phyloP scores from a whole-genome alignment of 805 yeast species.

The Metschnikowia rubicola region DNA sequence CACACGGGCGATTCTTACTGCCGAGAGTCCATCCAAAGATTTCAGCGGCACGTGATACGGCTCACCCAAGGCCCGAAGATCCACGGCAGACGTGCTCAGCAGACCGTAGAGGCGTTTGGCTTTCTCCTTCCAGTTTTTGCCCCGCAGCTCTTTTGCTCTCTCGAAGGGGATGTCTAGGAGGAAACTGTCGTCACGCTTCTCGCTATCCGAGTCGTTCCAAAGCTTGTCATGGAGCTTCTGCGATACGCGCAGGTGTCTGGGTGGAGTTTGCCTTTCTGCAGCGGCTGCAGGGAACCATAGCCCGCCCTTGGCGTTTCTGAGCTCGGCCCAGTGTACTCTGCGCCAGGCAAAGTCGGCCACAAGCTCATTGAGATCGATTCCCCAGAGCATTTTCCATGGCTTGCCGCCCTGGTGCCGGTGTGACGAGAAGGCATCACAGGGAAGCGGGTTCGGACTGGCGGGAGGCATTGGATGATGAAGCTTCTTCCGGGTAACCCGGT shows the following conservation, averaged over 20 bases:
- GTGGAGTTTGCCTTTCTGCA: neutral
- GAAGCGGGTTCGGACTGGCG: slow-evolving; percentile 43
- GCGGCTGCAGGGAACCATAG: slow-evolving; percentile 44
- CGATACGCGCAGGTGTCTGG: slow-evolving; percentile 3
- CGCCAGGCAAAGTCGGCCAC: slow-evolving; percentile 59
- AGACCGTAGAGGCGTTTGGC: slow-evolving; percentile 12
- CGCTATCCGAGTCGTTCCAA: slow-evolving; percentile 23
- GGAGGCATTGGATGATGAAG: slow-evolving; percentile 38
- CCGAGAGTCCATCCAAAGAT: slow-evolving; percentile 7
- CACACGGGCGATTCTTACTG: slow-evolving; percentile 8
- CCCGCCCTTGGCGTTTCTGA: slow-evolving; percentile 42
- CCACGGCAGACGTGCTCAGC: slow-evolving; percentile 6
- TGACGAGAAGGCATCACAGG: slow-evolving; percentile 60
- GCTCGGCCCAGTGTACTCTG: slow-evolving; percentile 50
- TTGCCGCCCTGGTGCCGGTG: slow-evolving; percentile 23
- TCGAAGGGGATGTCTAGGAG: slow-evolving; percentile 9
- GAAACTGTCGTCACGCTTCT: slow-evolving; percentile 5
- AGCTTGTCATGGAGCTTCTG: slow-evolving; percentile 32
- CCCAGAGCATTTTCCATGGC: slow-evolving; percentile 55
- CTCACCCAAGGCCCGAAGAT: neutral
- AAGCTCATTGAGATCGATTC: slow-evolving; percentile 57
- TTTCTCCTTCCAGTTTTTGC: slow-evolving; percentile 11
- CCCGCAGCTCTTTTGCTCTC: neutral
- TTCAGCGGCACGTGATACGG: slow-evolving; percentile 6
- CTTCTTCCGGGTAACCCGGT: slow-evolving; percentile 56